Conservation (phyloP, 345 rosid species). For the Sisymbrium irio region DNA sequence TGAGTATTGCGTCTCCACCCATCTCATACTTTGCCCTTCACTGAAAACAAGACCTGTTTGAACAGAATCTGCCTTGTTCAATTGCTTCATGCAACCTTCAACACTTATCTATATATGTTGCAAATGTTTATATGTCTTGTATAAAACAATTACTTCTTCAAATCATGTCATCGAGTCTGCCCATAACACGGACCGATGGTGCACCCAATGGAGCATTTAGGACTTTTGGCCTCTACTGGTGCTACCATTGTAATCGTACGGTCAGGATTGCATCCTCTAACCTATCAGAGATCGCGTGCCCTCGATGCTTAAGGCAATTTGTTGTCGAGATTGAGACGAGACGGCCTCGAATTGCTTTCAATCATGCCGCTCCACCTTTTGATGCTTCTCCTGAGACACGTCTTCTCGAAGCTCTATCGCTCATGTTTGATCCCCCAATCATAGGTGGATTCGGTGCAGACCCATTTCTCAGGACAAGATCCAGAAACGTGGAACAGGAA, state of each 20-base stretch:
- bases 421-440: conserved; percentile 59
- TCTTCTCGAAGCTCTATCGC: conserved; percentile 64
- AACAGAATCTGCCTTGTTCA: conserved; percentile 20
- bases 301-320: conserved; percentile 61
- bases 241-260: conserved; percentile 65
- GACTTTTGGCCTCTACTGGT: conserved; percentile 61
- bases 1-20: conserved; percentile 18
- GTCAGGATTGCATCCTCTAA: conserved; percentile 50
- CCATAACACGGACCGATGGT: conserved; percentile 24
- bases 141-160: background rate
- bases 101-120: conserved; percentile 12
- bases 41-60: conserved; percentile 3
- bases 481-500: conserved; percentile 19
- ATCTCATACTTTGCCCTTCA: conserved; percentile 26
- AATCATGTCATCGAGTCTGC: conserved; percentile 50
- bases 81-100: conserved; percentile 24
- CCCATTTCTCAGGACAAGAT: conserved; percentile 22
- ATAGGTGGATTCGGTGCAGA: conserved; percentile 28
- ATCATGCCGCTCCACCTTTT: conserved; percentile 52
- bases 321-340: conserved; percentile 43
- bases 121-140: background rate
- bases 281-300: conserved; percentile 51
- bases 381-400: conserved; percentile 71
- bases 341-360: conserved; percentile 46
- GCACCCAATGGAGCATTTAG: conserved; percentile 22